These are phyloP conservation scores for Paxillus rubicundulus DNA, from an alignment of 768 basidiomycete genomes.

Conservation along the genomic window DNA sequence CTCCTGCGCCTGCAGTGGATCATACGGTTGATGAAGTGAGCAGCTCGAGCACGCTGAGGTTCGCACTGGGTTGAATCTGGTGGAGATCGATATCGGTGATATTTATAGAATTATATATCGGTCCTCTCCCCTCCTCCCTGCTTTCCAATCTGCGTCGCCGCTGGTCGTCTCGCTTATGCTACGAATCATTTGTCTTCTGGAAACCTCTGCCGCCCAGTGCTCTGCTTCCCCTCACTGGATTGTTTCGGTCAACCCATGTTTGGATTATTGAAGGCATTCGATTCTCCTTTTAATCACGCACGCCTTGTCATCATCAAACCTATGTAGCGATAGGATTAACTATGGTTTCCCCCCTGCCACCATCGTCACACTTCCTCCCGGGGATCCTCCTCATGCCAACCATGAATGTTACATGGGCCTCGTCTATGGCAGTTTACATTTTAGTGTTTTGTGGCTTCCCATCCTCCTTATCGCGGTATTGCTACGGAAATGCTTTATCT, in stretches of 20 bases:
- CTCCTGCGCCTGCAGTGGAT: slow-evolving; percentile 3
- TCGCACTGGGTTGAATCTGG: slow-evolving; percentile 26
- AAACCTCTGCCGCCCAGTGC: background rate
- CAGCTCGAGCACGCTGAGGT: slow-evolving; percentile 30
- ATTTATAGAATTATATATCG: slow-evolving; percentile 31
- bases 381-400: background rate
- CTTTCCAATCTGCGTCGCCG: slow-evolving; percentile 4
- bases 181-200: slow-evolving; percentile 9
- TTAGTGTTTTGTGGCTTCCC: background rate
- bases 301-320: background rate
- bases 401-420: no score
- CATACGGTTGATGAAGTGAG: slow-evolving; percentile 23
- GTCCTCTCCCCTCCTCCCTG: background rate
- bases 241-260: background rate
- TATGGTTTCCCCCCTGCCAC: background rate
- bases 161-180: slow-evolving; percentile 6
- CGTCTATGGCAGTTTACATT: background rate
- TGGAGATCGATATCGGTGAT: background rate
- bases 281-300: slow-evolving; percentile 4
- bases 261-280: background rate
- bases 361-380: background rate
- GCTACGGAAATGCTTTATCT: no score
- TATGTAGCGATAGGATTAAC: slow-evolving; percentile 19
- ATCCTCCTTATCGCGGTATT: background rate
- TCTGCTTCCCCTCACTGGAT: background rate